Evolutionary conservation across 768 basidiomycete genomes (phyloP).

Genomic region (Collybiopsis luxurians): DNA sequence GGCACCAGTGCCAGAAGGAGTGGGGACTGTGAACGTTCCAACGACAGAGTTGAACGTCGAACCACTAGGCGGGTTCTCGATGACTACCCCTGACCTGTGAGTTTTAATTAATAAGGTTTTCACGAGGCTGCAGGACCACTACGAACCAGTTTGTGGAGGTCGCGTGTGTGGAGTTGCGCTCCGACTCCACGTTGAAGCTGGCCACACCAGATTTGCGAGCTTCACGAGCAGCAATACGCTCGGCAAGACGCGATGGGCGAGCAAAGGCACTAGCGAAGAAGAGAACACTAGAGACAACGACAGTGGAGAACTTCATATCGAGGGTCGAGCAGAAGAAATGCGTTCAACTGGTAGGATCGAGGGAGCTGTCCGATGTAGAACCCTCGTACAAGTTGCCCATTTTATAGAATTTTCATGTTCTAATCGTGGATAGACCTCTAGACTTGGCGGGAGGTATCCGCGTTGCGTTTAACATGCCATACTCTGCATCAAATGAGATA

Average conservation of each 20-base stretch:
- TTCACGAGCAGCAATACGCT: constrained; percentile 7
- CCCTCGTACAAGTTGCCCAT: no score
- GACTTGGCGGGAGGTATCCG: no score
- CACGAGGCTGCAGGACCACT: not conserved
- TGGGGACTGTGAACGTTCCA: constrained; percentile 5
- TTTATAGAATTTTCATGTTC: no score
- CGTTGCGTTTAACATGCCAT: no score
- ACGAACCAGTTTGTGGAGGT: not conserved
- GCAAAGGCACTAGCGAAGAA: not conserved
- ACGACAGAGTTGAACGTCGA: constrained; percentile 3
- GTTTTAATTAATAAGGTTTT: not conserved
- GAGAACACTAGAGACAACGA: not conserved
- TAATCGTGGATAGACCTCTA: no score
- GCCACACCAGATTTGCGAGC: not conserved
- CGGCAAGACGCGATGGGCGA: not conserved
- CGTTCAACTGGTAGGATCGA: no score
- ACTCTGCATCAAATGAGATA: no score
- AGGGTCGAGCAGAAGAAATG: no score
- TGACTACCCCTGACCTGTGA: not conserved
- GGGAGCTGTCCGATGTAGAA: no score
- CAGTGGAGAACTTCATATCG: not conserved
- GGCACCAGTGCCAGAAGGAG: not conserved
- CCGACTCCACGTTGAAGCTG: not conserved
- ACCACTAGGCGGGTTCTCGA: not conserved
- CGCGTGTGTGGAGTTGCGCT: not conserved